Base-by-base conservation (phyloP, 2,329 filamentous ascomycete genomes). In the Nemania bipapillata region DNA sequence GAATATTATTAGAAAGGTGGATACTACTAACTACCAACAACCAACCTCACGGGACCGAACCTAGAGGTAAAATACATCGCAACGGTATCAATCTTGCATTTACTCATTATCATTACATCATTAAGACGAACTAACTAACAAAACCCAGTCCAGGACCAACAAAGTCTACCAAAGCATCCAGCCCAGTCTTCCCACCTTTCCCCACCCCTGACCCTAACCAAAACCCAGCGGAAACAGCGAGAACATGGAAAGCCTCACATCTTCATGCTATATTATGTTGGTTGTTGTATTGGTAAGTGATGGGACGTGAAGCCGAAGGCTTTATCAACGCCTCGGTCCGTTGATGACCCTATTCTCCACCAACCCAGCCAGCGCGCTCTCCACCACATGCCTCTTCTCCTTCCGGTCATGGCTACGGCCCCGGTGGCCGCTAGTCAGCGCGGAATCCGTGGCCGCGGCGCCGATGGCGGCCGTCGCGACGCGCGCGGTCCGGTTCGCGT, bases 381-480 rank as follows among this genome's bases (percentile, higher is more conserved):
- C 74, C 20, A 72, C 28, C 0, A 73, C 52, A 24, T 74, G 74
- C 22, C 70, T 64, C 57, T 70, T 76, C 22, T 69, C 70, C 62
- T 71, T 74, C 1, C 57, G 53, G 2, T 66, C 69, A 7, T 47
- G 15, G 0, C n/a, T n/a, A 49, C 28, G 1, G 53, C 47, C n/a
- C n/a, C n/a, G n/a, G n/a, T n/a, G n/a, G 1, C 53, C 49, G 17
- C 66, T 70, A 9, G 76, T 69, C 11, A 77, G 56, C 49, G 72
- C 66, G 22, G 72, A 68, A 22, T 76, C 73, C 26, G 75, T 76
- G 3, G 72, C 72, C 3, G 74, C 75, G 0, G 75, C 75, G 1
- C 74, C 74, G 17, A 74, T 63, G 3, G 75, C 75, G 20, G 75
- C 75, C 37, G 75, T 77, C 2, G 75, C 75, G 15, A 76, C 71